phyloP scores from a whole-genome alignment of 129 eudicot genomes.

The Chrysanthemum makinoi region DNA sequence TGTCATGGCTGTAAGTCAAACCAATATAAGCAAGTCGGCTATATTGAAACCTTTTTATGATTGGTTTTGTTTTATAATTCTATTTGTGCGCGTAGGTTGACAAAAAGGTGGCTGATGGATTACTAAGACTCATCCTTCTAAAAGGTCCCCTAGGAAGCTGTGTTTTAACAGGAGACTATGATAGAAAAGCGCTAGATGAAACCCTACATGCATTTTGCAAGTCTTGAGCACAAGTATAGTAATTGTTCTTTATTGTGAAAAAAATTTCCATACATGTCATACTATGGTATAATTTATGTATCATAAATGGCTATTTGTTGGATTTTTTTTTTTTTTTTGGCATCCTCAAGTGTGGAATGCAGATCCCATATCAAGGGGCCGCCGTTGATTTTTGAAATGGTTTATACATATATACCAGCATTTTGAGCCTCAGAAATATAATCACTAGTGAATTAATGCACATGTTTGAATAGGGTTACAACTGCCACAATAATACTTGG shows the following conservation, averaged over 20 bases:
- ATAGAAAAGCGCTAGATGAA: constrained; percentile 70
- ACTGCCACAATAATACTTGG: no score
- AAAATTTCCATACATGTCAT: constrained; percentile 16
- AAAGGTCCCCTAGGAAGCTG: constrained; percentile 92
- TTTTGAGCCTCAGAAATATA: no score
- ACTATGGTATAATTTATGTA: constrained; percentile 19
- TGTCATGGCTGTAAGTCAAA: constrained; percentile 30
- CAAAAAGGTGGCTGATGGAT: constrained; percentile 98
- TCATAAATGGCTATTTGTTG: background rate
- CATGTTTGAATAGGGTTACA: no score
- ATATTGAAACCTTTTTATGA: no score
- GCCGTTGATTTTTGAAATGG: no score
- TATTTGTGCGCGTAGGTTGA: constrained; percentile 55
- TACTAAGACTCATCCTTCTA: constrained; percentile 85
- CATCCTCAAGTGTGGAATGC: no score
- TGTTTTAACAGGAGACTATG: constrained; percentile 88
- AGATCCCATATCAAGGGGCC: no score
- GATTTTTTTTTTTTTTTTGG: no score
- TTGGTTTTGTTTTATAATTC: no score
- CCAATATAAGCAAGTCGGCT: no score
- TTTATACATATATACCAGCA: no score
- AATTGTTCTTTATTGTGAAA: constrained; percentile 19
- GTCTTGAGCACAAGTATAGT: constrained; percentile 42
- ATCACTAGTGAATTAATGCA: no score
- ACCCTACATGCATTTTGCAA: constrained; percentile 89